Evolutionary conservation across 1,139 yeast species (phyloP).

Genomic region (Candida sanyaensis): DNA sequence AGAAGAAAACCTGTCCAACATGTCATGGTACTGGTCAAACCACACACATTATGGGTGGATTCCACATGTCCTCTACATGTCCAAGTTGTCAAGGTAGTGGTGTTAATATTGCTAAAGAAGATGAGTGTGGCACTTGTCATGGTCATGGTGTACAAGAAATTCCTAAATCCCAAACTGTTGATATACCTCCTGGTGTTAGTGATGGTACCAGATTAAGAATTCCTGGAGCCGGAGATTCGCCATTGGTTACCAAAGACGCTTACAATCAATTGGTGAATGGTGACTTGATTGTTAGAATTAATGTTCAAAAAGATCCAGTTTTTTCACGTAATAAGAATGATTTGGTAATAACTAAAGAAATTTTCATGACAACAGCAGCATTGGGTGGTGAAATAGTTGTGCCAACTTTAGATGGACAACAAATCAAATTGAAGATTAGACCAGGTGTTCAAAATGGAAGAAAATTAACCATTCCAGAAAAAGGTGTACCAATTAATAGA

Average conservation of each 20-base stretch:
- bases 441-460: slow-evolving; percentile 84
- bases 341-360: slow-evolving; percentile 61
- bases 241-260: slow-evolving; percentile 65
- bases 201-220: slow-evolving; percentile 87
- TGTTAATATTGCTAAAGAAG: slow-evolving; percentile 65
- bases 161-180: slow-evolving; percentile 70
- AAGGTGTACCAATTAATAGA: slow-evolving; percentile 78
- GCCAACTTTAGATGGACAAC: slow-evolving; percentile 82
- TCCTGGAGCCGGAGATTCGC: slow-evolving; percentile 91
- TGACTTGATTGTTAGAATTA: slow-evolving; percentile 80
- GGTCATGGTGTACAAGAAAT: slow-evolving; percentile 84
- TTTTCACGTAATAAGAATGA: slow-evolving; percentile 69
- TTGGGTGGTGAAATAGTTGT: slow-evolving; percentile 87
- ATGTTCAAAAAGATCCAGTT: slow-evolving; percentile 70
- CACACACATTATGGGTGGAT: slow-evolving; percentile 88
- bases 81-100: slow-evolving; percentile 87
- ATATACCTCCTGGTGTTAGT: slow-evolving; percentile 84
- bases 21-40: slow-evolving; percentile 96
- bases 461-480: slow-evolving; percentile 74
- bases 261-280: slow-evolving; percentile 73
- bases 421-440: slow-evolving; percentile 77
- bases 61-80: slow-evolving; percentile 97
- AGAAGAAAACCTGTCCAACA: slow-evolving; percentile 75
- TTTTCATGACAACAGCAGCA: slow-evolving; percentile 95
- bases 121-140: slow-evolving; percentile 78